Base-by-base conservation (phyloP, 2,329 filamentous ascomycete genomes). In the Coniochaeta ligniaria region DNA sequence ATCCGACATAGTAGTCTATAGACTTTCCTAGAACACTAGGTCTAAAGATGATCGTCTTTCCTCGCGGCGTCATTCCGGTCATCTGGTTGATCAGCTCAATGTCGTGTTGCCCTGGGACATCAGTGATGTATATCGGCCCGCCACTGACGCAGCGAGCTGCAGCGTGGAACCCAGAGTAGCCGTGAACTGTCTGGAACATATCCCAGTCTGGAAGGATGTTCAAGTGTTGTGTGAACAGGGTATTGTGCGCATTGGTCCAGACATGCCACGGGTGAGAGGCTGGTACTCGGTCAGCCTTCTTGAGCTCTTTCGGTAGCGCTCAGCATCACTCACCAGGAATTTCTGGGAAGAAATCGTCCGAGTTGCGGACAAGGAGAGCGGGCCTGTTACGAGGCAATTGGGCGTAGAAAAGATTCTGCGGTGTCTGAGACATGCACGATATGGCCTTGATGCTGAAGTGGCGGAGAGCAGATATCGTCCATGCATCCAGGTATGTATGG, bases 111-210 rank as follows among this genome's bases (percentile, higher is more conserved):
- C 92, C 93, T 0, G 94, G 94, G 0, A 86, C 83, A 73, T 99
- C 95, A 0, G 94, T 98, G 71, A 99, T 93, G 68, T 96, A 97
- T 45, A 99, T 89, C 0, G 94, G 95, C 0, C 95, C 95, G 9
- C 95, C 95, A 56, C 89, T 93, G 11, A 99, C 80, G 72, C 92
- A 96, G 55, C 95, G 84, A 1, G 92, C 93, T 1, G 95, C 94
- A 5, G 91, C 95, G 67, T 99, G 95, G 70, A 95, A 96, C 0
- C 83, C 84, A 0, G 89, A 90, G 71, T 91, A 96, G 26, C 80
- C 76, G 63, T 86, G 83, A 1, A 76, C 75, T 1, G 85, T 87
- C 66, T 88, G 85, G 69, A 88, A 88, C 85, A 88, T 88, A 65
- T 88, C 85, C 83, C 85, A 88, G 72, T 97, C 93, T 0, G 95